phyloP scores from a whole-genome alignment of 148 eudicot species.

The Diospyros kaki region DNA sequence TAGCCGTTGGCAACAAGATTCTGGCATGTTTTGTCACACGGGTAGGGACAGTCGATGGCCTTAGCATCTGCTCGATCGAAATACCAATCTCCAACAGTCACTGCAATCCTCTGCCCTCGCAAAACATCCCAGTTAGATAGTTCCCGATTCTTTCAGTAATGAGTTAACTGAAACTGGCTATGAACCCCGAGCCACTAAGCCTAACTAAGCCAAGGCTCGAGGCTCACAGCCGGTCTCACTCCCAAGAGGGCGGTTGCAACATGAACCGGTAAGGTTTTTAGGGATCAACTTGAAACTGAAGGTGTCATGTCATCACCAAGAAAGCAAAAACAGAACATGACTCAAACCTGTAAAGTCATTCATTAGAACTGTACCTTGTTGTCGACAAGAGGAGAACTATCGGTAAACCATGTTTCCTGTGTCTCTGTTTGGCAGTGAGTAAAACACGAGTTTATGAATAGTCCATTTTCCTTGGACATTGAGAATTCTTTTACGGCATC shows the following conservation, averaged over 20 bases:
- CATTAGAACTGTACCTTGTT: conserved; percentile 49
- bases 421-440: conserved; percentile 99
- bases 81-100: conserved; percentile 89
- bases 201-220: too few species aligned
- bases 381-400: conserved; percentile 67
- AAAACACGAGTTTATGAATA: conserved; percentile 87
- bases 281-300: too few species aligned
- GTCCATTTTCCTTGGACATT: conserved; percentile 53
- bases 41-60: conserved; percentile 77
- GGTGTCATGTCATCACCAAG: too few species aligned
- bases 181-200: too few species aligned
- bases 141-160: neutral
- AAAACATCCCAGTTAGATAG: neutral
- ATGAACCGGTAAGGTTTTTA: too few species aligned
- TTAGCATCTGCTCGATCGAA: conserved; percentile 51
- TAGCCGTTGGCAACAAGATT: conserved; percentile 57
- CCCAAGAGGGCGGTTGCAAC: too few species aligned
- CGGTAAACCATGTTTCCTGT: conserved; percentile 98
- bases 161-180: neutral
- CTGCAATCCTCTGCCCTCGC: conserved; percentile 48
- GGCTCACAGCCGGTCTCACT: too few species aligned
- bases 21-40: conserved; percentile 90
- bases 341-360: too few species aligned
- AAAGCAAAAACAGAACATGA: too few species aligned
- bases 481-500: conserved; percentile 57